Conservation (phyloP, 2,329 filamentous ascomycete species). For the Colletotrichum orchidophilum region DNA sequence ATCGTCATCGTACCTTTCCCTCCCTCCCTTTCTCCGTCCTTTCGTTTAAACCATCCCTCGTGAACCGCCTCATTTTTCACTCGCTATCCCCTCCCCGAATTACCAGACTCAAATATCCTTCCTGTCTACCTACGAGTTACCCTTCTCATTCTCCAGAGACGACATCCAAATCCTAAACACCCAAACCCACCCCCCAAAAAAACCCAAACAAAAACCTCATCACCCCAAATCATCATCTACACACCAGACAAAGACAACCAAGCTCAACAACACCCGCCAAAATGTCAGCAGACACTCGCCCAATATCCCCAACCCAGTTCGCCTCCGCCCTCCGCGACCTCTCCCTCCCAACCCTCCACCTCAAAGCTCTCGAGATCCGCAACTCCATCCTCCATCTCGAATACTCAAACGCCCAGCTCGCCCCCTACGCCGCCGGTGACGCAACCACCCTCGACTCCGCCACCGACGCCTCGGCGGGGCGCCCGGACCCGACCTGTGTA, state of each 20-base stretch:
- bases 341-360: conserved; percentile 71
- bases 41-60: neutral
- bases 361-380: conserved; percentile 79
- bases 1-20: neutral
- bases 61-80: no score
- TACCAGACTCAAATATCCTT: neutral
- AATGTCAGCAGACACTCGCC: conserved; percentile 71
- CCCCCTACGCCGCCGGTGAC: conserved; percentile 69
- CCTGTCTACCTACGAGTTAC: neutral
- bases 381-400: conserved; percentile 80
- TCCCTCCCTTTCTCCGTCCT: no score
- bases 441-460: conserved; percentile 41
- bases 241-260: conserved; percentile 4
- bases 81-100: neutral
- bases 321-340: conserved; percentile 74
- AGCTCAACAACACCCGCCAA: conserved; percentile 14
- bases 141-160: neutral
- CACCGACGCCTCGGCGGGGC: conserved; percentile 35
- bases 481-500: conserved; percentile 73
- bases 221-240: neutral
- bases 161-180: neutral
- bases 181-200: neutral
- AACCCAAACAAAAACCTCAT: neutral
- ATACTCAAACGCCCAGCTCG: conserved; percentile 77
- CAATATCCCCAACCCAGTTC: conserved; percentile 72